phyloP scores from a whole-genome alignment of 306 rosid species.

The Carpinus fangiana region DNA sequence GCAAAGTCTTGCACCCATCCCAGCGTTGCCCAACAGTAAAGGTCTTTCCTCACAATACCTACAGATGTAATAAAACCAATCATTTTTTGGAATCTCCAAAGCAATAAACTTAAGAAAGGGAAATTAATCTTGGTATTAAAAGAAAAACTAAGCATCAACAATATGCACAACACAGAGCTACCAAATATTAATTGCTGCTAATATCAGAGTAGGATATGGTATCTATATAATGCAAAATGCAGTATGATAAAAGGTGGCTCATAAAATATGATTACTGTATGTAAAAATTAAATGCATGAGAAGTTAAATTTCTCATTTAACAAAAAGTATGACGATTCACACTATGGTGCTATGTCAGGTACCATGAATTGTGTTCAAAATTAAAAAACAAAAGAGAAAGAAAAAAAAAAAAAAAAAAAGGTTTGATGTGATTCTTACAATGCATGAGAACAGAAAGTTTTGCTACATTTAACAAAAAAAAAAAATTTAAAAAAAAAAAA shows the following conservation, averaged over 20 bases:
- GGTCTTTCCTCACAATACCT: constrained; percentile 99
- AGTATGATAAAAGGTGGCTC: background rate
- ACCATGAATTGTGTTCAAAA: background rate
- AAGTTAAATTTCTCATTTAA: background rate
- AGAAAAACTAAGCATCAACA: background rate
- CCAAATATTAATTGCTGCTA: background rate
- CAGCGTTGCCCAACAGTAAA: constrained; percentile 83
- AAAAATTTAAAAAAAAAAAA: too few relatives aligned
- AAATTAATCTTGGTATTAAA: background rate
- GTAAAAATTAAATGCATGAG: background rate
- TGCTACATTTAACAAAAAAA: too few relatives aligned
- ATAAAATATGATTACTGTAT: background rate
- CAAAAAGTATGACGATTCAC: background rate
- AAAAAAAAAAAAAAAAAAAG: too few relatives aligned
- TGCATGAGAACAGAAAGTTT: too few relatives aligned
- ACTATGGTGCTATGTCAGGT: background rate
- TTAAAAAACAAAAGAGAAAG: too few relatives aligned
- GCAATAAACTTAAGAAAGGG: constrained; percentile 9
- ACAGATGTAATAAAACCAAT: constrained; percentile 28
- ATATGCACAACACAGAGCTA: background rate
- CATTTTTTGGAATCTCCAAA: constrained; percentile 15
- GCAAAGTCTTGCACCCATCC: constrained; percentile 97
- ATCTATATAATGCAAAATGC: background rate
- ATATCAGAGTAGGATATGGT: background rate
- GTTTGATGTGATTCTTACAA: too few relatives aligned